Evolutionary conservation across 495 filamentous ascomycete species (phyloP), one percentile per base, ranked within the genome.

Genomic region (Clohesyomyces aquaticus): DNA sequence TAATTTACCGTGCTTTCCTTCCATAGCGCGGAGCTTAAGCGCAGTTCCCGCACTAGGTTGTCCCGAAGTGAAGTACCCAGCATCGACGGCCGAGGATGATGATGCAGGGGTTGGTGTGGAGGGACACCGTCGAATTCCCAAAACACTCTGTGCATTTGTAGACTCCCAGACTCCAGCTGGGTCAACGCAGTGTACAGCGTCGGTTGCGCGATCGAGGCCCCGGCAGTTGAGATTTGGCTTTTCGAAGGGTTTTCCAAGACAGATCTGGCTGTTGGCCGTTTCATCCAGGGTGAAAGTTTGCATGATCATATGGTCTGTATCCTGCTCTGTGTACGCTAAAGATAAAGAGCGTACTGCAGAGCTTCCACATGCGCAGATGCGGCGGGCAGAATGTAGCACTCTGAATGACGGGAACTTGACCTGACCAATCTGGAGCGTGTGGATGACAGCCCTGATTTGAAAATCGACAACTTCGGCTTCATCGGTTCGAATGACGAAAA

Each of bases 381-480:
- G 65, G 29, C 58, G 61, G 14, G 38, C 35, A 52, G 71, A 72
- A 51, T 73, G 72, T 8, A 76, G 43, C 35, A 72, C 54, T 12
- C 71, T 59, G 32, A 76, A 66, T 2, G 74, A 67, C 11, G 59
- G 35, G 4, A 55, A 43, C 55, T 82, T 63, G 38, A 87, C 82
- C 21, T 78, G 77, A 22, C 82, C 81, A 1, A 83, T 86, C 35
- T 70, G 56, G 51, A 89, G 84, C 6, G 78, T 81, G 63, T 85
- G 78, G 38, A 87, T 76, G 26, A 85, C 71, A 18, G 70, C 75
- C 8, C 77, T 77, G 25, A 76, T 78, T 22, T 77, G 67, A 0
- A 83, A 70, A 65, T 85, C 80, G 42, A 86, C 75, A 2, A 88
- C 73, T 50, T 84, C 82, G 18, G 84, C 80, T 1, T 77, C 74